These are phyloP conservation scores for Neurospora tetrasperma DNA, from an alignment of 495 filamentous ascomycete genomes.

Conservation along the genomic window DNA sequence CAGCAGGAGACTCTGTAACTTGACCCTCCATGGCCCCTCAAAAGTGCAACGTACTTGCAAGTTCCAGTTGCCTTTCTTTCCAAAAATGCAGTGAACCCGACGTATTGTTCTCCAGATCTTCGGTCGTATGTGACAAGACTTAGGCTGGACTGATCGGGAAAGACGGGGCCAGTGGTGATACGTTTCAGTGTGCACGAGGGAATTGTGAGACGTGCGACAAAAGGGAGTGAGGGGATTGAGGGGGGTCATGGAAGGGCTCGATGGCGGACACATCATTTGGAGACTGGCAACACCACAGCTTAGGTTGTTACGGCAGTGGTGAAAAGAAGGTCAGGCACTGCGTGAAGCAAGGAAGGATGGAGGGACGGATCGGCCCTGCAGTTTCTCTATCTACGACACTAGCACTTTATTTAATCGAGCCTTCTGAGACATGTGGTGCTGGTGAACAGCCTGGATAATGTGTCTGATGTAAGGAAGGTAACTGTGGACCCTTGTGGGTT, in stretches of 20 bases:
- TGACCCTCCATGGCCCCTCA: neutral
- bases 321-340: too few relatives aligned
- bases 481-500: neutral
- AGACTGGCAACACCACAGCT: neutral
- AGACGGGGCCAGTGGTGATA: neutral
- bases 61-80: neutral
- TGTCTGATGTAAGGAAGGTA: neutral
- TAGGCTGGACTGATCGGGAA: neutral
- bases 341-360: neutral
- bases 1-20: neutral
- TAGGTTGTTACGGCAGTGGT: too few relatives aligned
- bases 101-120: neutral
- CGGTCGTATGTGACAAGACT: neutral
- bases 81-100: neutral
- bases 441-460: neutral
- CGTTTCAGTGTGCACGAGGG: neutral
- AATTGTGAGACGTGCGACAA: neutral
- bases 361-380: neutral
- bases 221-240: neutral
- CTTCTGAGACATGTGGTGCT: neutral
- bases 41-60: neutral
- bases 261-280: neutral
- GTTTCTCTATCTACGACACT: neutral
- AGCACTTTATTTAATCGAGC: neutral
- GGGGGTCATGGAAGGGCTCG: neutral